Percentiles rank a stretch among this genome's conserved stretches.
Evolutionary conservation across 179 eudicot genomes (phyloP).

Genomic region (Spinacia oleracea): DNA sequence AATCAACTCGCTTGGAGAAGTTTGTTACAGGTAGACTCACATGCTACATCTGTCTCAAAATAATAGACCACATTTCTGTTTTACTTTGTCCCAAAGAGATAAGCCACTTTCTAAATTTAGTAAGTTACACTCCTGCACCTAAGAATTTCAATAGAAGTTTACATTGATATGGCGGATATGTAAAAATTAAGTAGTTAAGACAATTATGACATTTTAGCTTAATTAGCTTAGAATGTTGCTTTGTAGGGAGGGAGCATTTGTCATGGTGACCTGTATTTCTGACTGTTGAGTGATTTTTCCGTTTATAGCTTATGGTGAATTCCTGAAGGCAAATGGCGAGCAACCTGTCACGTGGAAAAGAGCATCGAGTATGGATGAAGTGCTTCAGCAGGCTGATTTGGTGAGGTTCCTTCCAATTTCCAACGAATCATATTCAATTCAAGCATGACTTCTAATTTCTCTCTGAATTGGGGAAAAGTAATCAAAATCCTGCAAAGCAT

Average conservation of each 20-base stretch:
- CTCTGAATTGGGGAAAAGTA: neutral
- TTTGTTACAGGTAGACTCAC: slow-evolving; percentile 65
- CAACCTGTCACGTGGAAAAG: slow-evolving; percentile 95
- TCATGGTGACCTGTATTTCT: neutral
- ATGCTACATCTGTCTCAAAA: too few relatives aligned
- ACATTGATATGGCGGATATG: neutral
- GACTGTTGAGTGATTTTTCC: slow-evolving; percentile 15
- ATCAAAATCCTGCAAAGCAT: neutral
- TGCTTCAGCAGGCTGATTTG: slow-evolving; percentile 85
- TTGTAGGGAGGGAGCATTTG: too few relatives aligned
- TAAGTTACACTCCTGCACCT: neutral
- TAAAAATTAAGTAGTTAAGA: too few relatives aligned
- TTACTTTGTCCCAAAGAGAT: too few relatives aligned
- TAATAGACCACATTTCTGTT: neutral
- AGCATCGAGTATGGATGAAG: slow-evolving; percentile 92
- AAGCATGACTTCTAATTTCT: neutral
- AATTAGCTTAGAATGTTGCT: neutral
- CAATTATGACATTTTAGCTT: neutral
- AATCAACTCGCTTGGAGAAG: slow-evolving; percentile 91
- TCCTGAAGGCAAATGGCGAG: slow-evolving; percentile 86
- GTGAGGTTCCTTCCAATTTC: slow-evolving; percentile 33
- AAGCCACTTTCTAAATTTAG: too few relatives aligned
- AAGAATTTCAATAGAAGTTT: too few relatives aligned
- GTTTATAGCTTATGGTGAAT: slow-evolving; percentile 86
- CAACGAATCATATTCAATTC: neutral